Conservation (phyloP, 768 basidiomycete species). For the Aureoboletus auriporus region DNA sequence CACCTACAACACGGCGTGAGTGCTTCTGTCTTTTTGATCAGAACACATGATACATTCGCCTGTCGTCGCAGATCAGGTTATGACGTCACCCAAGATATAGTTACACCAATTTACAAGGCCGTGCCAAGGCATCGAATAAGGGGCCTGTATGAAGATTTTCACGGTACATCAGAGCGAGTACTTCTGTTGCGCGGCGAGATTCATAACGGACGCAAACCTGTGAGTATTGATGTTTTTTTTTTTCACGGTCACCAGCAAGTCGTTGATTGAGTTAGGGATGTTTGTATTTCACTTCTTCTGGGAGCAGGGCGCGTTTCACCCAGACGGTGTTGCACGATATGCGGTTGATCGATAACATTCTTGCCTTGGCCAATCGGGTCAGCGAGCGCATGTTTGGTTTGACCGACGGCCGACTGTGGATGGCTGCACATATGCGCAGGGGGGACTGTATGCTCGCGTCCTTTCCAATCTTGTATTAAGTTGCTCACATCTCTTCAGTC, state of each 20-base stretch:
- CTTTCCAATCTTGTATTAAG: background rate
- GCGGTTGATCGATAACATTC: too few relatives aligned
- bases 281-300: slow-evolving; percentile 31
- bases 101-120: slow-evolving; percentile 32
- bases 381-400: slow-evolving; percentile 28
- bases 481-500: slow-evolving; percentile 16
- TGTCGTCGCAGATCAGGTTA: slow-evolving; percentile 27
- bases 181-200: too few relatives aligned
- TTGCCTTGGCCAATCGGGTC: slow-evolving; percentile 27
- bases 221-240: slow-evolving; percentile 10
- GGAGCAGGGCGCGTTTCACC: slow-evolving; percentile 24
- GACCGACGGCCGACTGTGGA: slow-evolving; percentile 35
- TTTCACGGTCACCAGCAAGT: background rate
- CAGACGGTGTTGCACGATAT: slow-evolving; percentile 23
- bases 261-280: slow-evolving; percentile 22
- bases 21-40: background rate
- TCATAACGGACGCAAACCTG: slow-evolving; percentile 2
- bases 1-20: slow-evolving; percentile 40
- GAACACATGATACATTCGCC: background rate
- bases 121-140: slow-evolving; percentile 30
- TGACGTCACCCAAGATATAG: slow-evolving; percentile 38
- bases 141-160: slow-evolving; percentile 38
- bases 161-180: slow-evolving; percentile 10
- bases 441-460: slow-evolving; percentile 35
- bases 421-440: slow-evolving; percentile 43